Conservation (phyloP, 2,329 filamentous ascomycete species). For the Fusarium nanum region DNA sequence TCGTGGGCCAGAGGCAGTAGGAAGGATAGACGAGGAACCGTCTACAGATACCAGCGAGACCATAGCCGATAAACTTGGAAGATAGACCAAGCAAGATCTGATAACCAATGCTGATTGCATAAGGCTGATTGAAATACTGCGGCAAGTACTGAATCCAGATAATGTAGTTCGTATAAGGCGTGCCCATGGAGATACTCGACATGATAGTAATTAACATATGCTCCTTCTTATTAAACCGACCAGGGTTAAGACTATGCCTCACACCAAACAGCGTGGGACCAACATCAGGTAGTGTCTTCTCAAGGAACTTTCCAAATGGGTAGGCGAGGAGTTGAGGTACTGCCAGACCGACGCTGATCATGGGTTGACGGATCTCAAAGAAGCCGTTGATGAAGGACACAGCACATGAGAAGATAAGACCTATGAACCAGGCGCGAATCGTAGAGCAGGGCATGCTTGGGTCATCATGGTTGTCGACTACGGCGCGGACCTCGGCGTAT, state of each 20-base stretch:
- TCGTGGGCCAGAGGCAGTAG: conserved; percentile 65
- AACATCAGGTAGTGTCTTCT: conserved; percentile 61
- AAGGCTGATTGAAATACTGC: conserved; percentile 63
- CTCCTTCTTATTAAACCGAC: conserved; percentile 69
- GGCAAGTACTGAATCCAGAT: conserved; percentile 62
- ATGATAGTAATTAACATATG: conserved; percentile 71
- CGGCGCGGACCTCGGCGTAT: conserved; percentile 66
- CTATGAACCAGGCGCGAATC: conserved; percentile 65
- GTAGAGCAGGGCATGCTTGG: conserved; percentile 64
- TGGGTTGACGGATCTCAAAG: conserved; percentile 67
- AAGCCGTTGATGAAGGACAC: conserved; percentile 67
- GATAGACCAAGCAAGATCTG: conserved; percentile 62
- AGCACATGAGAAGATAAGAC: conserved; percentile 61
- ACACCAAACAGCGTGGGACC: conserved; percentile 60
- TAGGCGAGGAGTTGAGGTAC: conserved; percentile 69
- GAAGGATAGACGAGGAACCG: conserved; percentile 65
- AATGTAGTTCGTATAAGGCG: conserved; percentile 63
- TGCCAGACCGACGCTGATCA: conserved; percentile 63
- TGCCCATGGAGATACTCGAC: conserved; percentile 66
- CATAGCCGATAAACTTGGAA: conserved; percentile 67
- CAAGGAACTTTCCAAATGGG: conserved; percentile 63
- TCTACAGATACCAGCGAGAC: conserved; percentile 62
- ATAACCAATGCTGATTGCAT: conserved; percentile 60
- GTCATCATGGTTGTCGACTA: conserved; percentile 65
- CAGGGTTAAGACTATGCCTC: conserved; percentile 65